Base-by-base conservation (phyloP, 768 basidiomycete genomes). In the Suillus subluteus region DNA sequence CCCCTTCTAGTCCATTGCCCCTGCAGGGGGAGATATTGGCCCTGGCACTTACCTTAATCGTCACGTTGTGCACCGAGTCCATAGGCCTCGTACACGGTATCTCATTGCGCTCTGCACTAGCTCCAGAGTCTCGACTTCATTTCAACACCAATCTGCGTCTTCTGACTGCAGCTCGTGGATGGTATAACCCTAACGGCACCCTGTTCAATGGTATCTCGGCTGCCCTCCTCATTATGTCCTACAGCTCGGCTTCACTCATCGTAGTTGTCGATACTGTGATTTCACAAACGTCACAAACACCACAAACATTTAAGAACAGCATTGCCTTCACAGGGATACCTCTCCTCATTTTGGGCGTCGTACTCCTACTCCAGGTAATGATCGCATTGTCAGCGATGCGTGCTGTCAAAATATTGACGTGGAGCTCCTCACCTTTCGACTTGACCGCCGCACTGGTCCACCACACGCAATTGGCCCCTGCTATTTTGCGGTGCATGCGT, bases 391-490 rank as follows among this genome's bases (percentile, higher is more conserved):
- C 58, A 2, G 74, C 73, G 21, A 67, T 71, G 21, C 58, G 67
- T n/a, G 37, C 63, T 30, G 71, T 73, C 21, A 69, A 73, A 63
- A 67, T 78, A 41, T 43, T 72, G 55, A 78, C 78, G 12, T 78
- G 78, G 78, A 79, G 78, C 23, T 74, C 76, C 37, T 78, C 76
- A 2, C 67, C 75, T 18, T 70, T 79, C 23, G 76, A 76, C 21
- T 67, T 73, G 1, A 75, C 76, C 2, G 78, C 78, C 2, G 78
- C 76, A 2, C 67, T 78, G 35, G 67, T 79, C 15, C 72, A 74
- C 18, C 72, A 78, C 15, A 68, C 71, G 1, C 71, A 71, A 13
- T 72, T 78, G 56, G 1, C 70, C 4, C 70, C 66, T 1, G 67
- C 70, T 35, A 55, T 63, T 4, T 72, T 69, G 4, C 74, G 63